Percentiles rank a stretch among this genome's conserved stretches.
These are phyloP conservation scores for Paecilomyces formosus DNA, from an alignment of 2,329 filamentous ascomycete species.

Conservation along the genomic window DNA sequence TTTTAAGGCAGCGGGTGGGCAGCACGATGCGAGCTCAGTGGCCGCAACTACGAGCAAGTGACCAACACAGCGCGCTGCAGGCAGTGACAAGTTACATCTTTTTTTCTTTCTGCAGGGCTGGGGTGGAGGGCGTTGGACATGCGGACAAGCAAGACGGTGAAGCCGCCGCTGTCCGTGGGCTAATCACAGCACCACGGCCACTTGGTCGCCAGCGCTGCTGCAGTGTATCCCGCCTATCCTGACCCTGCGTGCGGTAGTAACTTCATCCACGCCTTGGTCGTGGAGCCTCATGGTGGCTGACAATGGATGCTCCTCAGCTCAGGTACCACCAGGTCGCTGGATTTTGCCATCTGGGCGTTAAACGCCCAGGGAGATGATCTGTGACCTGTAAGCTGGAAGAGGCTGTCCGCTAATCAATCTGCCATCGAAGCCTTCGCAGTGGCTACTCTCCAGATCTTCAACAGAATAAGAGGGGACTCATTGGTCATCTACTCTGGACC, in stretches of 20 bases:
- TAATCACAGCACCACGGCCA: background rate
- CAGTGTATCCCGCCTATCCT: background rate
- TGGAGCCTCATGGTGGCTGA: background rate
- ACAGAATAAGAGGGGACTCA: conserved; percentile 14
- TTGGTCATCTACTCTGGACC: background rate
- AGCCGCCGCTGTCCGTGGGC: background rate
- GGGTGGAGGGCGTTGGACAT: background rate
- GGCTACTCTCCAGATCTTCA: conserved; percentile 8
- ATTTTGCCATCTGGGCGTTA: background rate
- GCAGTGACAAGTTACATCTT: conserved; percentile 1
- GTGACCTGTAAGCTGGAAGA: background rate
- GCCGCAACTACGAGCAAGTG: conserved; percentile 1
- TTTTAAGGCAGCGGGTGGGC: background rate
- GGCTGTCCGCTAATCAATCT: background rate
- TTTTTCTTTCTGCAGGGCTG: background rate
- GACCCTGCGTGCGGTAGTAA: background rate
- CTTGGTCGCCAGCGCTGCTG: background rate
- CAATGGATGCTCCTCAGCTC: background rate
- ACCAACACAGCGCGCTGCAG: conserved; percentile 6
- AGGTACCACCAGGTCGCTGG: background rate
- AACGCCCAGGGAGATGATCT: background rate
- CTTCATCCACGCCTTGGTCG: background rate
- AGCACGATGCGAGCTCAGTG: conserved; percentile 6
- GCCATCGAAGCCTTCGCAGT: background rate
- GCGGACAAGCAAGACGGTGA: background rate